A percentile compares a stretch with the other conserved stretches of the same genome.
Conservation (phyloP, 2,329 filamentous ascomycete genomes). For the Fusarium stilboides region DNA sequence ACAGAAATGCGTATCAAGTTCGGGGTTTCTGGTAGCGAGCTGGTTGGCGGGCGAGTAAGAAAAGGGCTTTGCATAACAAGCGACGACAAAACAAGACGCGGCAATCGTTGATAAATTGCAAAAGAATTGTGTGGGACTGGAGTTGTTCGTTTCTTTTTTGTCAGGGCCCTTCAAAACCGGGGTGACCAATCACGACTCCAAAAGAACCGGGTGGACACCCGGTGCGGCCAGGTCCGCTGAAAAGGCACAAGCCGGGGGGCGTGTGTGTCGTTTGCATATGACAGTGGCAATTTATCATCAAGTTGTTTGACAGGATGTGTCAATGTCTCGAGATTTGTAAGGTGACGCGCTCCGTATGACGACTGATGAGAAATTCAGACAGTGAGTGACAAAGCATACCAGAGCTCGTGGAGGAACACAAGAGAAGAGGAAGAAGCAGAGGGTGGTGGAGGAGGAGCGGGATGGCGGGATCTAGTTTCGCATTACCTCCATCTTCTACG, state of each 20-base stretch:
- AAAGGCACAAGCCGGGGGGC: constrained; percentile 28
- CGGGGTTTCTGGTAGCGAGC: constrained; percentile 13
- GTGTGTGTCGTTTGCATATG: not conserved
- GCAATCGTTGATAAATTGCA: constrained; percentile 27
- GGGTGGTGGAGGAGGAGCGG: constrained; percentile 22
- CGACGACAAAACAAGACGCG: constrained; percentile 20
- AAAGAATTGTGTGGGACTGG: constrained; percentile 24
- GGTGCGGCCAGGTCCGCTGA: constrained; percentile 40
- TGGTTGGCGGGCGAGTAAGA: constrained; percentile 32
- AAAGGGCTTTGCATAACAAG: constrained; percentile 12
- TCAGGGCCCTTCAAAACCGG: constrained; percentile 15
- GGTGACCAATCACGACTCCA: constrained; percentile 24
- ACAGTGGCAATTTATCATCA: constrained; percentile 26
- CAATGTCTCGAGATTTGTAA: constrained; percentile 24
- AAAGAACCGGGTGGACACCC: constrained; percentile 40
- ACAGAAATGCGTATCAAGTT: constrained; percentile 13
- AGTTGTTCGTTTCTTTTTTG: constrained; percentile 35
- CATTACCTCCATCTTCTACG: constrained; percentile 10
- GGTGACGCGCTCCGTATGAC: constrained; percentile 30
- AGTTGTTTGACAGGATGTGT: not conserved
- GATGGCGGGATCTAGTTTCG: constrained; percentile 35
- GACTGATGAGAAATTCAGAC: constrained; percentile 1
- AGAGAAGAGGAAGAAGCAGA: not conserved
- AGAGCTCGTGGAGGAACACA: not conserved
- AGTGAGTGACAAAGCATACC: constrained; percentile 2